Conservation (phyloP, 2,329 filamentous ascomycete genomes). For the Aureobasidium sp. region DNA sequence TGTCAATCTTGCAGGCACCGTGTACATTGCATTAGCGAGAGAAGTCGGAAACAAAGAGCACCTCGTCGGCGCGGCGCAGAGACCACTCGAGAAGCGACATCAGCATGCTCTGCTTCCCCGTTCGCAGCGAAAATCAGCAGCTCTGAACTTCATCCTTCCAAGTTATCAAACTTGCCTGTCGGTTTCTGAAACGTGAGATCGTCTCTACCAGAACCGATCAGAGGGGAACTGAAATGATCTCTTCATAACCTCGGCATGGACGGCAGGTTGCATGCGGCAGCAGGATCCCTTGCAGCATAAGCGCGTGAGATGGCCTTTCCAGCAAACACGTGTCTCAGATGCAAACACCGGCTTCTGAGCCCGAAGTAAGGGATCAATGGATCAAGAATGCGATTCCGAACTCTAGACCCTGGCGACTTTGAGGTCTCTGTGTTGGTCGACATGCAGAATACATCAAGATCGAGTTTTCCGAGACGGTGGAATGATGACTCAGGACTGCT, state of each 20-base stretch:
- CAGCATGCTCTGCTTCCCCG: background rate
- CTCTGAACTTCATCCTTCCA: background rate
- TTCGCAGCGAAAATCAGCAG: background rate
- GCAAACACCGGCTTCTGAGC: background rate
- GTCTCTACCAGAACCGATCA: background rate
- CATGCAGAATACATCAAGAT: background rate
- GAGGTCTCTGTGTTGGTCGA: background rate
- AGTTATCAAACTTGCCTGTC: background rate
- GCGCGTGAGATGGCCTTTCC: background rate
- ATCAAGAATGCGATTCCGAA: background rate
- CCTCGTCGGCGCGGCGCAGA: background rate
- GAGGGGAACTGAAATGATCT: background rate
- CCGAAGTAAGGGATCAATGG: background rate
- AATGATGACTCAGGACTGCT: background rate
- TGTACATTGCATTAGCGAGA: background rate
- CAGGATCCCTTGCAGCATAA: background rate
- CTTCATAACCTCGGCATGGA: background rate
- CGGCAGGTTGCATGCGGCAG: background rate
- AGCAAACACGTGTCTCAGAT: background rate
- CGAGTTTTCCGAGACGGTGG: background rate
- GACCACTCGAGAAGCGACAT: background rate
- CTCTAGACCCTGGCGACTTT: background rate
- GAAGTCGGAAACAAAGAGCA: background rate
- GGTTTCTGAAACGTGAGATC: background rate
- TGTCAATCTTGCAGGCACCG: conserved; percentile 3